phyloP scores from a whole-genome alignment of 176 grass and related monocot genomes.

The Lolium perenne region DNA sequence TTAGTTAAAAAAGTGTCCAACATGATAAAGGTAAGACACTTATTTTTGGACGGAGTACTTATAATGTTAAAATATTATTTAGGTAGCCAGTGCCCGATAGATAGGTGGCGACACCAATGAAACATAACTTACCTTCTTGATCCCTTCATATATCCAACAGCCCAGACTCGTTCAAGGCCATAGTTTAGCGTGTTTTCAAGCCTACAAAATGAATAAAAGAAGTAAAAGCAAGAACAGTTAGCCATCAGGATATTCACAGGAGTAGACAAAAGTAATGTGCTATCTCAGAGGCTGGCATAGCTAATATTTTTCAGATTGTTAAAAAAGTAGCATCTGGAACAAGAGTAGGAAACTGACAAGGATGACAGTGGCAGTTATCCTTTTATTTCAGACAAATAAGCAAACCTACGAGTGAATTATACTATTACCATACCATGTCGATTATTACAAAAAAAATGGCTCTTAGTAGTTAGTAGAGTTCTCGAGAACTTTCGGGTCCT shows the following conservation, averaged over 20 bases:
- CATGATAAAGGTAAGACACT: no score
- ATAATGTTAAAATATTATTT: conserved; percentile 14
- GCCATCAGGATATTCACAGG: background rate
- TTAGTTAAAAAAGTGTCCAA: no score
- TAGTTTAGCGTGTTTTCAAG: conserved; percentile 98
- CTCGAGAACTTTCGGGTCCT: background rate
- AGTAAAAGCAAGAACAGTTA: conserved; percentile 29
- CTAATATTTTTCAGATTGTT: background rate
- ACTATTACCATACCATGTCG: background rate
- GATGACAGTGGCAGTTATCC: background rate
- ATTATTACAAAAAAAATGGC: background rate
- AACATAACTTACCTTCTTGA: conserved; percentile 81
- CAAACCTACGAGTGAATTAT: background rate
- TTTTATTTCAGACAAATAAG: background rate
- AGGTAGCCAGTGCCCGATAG: background rate
- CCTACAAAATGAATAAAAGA: conserved; percentile 59
- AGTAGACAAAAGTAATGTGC: background rate
- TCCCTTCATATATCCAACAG: conserved; percentile 94
- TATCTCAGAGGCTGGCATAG: background rate
- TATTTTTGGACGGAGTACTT: background rate
- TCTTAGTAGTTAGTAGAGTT: background rate
- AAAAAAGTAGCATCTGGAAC: background rate
- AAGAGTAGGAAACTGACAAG: background rate
- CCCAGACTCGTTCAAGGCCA: conserved; percentile 97
- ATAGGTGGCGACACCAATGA: background rate